Conservation (phyloP, 306 rosid species). For the Cucurbita maxima region DNA sequence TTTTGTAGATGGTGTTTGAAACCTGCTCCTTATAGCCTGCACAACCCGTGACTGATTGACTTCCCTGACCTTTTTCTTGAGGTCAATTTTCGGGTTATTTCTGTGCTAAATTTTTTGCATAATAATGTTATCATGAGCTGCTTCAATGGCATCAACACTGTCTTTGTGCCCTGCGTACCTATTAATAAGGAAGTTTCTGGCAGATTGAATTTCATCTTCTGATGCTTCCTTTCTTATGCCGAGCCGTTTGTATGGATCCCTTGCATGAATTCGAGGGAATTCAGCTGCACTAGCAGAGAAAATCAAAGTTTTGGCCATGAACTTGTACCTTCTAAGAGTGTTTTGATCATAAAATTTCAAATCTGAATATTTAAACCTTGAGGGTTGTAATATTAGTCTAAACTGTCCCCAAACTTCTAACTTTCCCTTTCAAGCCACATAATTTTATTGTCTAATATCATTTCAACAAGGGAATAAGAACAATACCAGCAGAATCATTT, state of each 20-base stretch:
- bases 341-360: background rate
- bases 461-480: background rate
- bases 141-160: slow-evolving; percentile 85
- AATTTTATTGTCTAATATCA: background rate
- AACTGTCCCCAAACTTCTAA: background rate
- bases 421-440: background rate
- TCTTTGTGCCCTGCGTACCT: slow-evolving; percentile 77
- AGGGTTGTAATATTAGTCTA: background rate
- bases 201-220: slow-evolving; percentile 88
- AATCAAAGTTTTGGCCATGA: background rate
- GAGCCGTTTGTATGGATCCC: slow-evolving; percentile 87
- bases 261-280: slow-evolving; percentile 82
- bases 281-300: slow-evolving; percentile 29
- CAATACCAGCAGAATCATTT: slow-evolving; percentile 16
- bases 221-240: slow-evolving; percentile 93
- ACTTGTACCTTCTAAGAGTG: background rate
- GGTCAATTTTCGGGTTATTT: slow-evolving; percentile 72
- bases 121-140: slow-evolving; percentile 87
- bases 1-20: slow-evolving; percentile 59
- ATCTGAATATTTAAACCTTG: background rate
- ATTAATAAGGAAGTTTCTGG: slow-evolving; percentile 80
- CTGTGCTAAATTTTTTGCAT: slow-evolving; percentile 69
- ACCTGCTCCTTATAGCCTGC: slow-evolving; percentile 65
- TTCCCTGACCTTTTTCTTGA: slow-evolving; percentile 66
- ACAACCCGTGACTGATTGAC: slow-evolving; percentile 60